Evolutionary conservation across 306 rosid genomes (phyloP), one percentile per base, ranked within the genome.

Genomic region (Parietaria judaica): DNA sequence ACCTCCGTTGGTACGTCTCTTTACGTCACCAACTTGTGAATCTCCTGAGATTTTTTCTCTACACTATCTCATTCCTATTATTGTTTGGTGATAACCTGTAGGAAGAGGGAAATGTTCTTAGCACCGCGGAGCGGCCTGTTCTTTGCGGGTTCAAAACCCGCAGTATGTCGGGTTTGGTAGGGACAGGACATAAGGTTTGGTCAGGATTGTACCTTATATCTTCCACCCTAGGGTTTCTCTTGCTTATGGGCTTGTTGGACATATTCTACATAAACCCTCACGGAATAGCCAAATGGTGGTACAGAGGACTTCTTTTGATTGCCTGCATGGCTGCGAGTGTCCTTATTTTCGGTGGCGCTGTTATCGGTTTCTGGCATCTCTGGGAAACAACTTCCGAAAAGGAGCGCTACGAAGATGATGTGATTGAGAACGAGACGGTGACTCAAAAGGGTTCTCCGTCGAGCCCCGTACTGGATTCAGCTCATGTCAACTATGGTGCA

Each of bases 1-100:
- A 58, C 95, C 96, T 63, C 89, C 86, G 41, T n/a, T 80, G 91
- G 97, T 91, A 79, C 53, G 83, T 73, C 84, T 75, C 55, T 68
- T 41, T 38, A 7, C 41, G 41, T 34, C 36, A 15, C 57, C 47
- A 8, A 41, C 56, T 59, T 44, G 51, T 50, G 6, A 13, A 15
- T 6, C 34, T 11, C 65, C 12, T 58, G 66, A 5, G 45, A 41
- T 66, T 11, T 43, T 43, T 58, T 55, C 23, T 60, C 37, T 14
- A 5, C 12, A 15, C 36, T 53, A 11, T 61, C 36, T 35, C 51
- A 49, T 65, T 64, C 50, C 49, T 54, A 51, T 67, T 56, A 50
- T 65, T 57, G 71, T 41, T 72, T 70, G 63, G 31, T 36, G 70
- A 51, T 61, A 51, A 23, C 70, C 37, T 76, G 51, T 72, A 90